These are phyloP conservation scores for Jamesozyma jinghongensis DNA, from an alignment of 805 yeast species.

Conservation along the genomic window DNA sequence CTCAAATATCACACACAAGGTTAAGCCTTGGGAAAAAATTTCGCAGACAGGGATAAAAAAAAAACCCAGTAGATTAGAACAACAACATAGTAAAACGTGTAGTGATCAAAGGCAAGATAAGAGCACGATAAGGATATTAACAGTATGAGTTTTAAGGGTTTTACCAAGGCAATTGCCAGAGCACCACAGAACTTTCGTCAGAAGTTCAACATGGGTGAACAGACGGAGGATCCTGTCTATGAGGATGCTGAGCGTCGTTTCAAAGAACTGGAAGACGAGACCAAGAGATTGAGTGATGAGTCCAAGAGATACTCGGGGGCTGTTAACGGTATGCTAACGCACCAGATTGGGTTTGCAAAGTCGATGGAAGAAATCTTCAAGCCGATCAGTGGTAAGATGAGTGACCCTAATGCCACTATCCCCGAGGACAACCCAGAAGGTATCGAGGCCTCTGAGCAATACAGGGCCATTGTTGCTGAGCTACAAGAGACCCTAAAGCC, in stretches of 20 bases:
- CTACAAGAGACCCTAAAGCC: constrained; percentile 82
- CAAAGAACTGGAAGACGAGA: constrained; percentile 81
- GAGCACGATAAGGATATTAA: too few relatives aligned
- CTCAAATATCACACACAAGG: too few relatives aligned
- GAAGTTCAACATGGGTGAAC: constrained; percentile 79
- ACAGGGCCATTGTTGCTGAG: constrained; percentile 78
- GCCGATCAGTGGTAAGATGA: constrained; percentile 86
- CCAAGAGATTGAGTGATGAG: constrained; percentile 82
- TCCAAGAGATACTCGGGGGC: constrained; percentile 84
- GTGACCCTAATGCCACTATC: constrained; percentile 77
- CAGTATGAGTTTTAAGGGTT: constrained; percentile 81
- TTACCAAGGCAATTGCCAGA: constrained; percentile 68
- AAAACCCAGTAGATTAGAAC: too few relatives aligned
- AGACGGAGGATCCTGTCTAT: constrained; percentile 79
- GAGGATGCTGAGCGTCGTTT: constrained; percentile 94
- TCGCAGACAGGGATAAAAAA: too few relatives aligned
- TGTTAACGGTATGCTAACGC: constrained; percentile 86
- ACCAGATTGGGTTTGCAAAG: constrained; percentile 90
- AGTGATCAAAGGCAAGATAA: too few relatives aligned
- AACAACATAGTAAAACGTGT: too few relatives aligned
- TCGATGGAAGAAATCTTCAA: constrained; percentile 93
- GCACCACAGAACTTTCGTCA: constrained; percentile 91
- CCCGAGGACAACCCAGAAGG: constrained; percentile 97
- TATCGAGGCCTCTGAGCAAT: constrained; percentile 87
- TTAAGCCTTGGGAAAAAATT: too few relatives aligned